phyloP scores from a whole-genome alignment of 2,329 filamentous ascomycete species.

The Periconia sp. region DNA sequence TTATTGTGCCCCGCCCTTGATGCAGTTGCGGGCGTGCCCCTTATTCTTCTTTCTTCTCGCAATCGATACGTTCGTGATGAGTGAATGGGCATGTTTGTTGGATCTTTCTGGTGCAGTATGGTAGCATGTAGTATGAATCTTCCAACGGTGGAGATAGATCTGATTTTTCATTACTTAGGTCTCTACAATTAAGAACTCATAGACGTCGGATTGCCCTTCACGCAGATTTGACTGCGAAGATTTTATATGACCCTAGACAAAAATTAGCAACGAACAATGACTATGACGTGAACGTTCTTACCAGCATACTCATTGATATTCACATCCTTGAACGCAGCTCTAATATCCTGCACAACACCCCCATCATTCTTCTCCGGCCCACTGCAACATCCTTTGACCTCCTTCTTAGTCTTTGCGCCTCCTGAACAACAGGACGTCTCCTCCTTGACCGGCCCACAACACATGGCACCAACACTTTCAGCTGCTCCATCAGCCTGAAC shows the following conservation, averaged over 20 bases:
- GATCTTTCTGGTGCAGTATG: too few relatives aligned
- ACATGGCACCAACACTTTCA: background rate
- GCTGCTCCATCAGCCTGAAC: conserved; percentile 3
- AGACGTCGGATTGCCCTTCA: too few relatives aligned
- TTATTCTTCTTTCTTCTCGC: too few relatives aligned
- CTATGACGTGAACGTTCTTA: conserved; percentile 1
- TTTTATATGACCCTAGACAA: conserved; percentile 52
- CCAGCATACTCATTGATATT: conserved; percentile 24
- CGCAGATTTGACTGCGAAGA: conserved; percentile 55
- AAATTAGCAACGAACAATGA: conserved; percentile 7
- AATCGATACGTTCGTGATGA: too few relatives aligned
- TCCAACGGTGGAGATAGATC: too few relatives aligned
- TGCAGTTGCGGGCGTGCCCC: too few relatives aligned
- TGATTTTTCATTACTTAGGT: too few relatives aligned
- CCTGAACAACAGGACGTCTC: background rate
- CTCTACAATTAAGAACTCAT: too few relatives aligned
- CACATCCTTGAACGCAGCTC: conserved; percentile 39
- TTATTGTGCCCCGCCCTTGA: too few relatives aligned
- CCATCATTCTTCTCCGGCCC: conserved; percentile 11
- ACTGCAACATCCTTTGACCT: conserved; percentile 10
- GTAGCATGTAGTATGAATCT: too few relatives aligned
- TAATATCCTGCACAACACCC: conserved; percentile 17
- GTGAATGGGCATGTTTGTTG: too few relatives aligned
- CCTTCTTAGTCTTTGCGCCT: background rate
- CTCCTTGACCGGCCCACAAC: conserved; percentile 6